A percentile compares a stretch with the other conserved stretches of the same genome.
phyloP scores from a whole-genome alignment of 139 green algal genomes.

The Chlamydomonas asymmetrica region DNA sequence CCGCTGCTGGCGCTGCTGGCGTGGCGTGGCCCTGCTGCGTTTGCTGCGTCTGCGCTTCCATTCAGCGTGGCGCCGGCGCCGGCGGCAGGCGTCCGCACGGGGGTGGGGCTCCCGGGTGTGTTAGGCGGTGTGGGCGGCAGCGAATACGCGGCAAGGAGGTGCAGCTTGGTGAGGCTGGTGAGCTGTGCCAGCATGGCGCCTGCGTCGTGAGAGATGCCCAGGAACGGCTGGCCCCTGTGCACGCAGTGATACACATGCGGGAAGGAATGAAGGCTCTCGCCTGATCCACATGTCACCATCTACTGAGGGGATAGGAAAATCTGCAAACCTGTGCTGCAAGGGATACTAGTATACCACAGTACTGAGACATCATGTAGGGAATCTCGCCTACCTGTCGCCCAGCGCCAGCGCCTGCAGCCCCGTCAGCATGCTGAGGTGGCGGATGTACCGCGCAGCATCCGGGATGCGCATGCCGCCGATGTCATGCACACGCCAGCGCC shows the following conservation, averaged over 20 bases:
- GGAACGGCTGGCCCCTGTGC: neutral
- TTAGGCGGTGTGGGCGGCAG: no score
- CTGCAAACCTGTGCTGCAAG: no score
- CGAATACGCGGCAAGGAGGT: constrained; percentile 6
- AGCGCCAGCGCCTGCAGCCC: constrained; percentile 7
- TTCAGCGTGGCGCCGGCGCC: neutral
- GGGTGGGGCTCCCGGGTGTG: neutral
- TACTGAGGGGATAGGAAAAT: no score
- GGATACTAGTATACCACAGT: no score
- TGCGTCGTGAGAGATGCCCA: constrained; percentile 7
- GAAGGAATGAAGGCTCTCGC: no score
- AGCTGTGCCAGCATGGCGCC: constrained; percentile 5
- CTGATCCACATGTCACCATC: no score
- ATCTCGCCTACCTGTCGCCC: no score
- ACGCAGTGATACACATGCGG: no score
- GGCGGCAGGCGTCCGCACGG: neutral
- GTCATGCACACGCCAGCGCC: neutral
- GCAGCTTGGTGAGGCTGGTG: constrained; percentile 4
- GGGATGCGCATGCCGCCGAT: no score
- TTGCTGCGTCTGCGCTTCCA: neutral
- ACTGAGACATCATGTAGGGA: no score
- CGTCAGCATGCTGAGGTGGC: neutral
- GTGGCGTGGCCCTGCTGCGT: neutral
- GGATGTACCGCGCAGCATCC: neutral
- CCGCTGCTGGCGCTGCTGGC: no score